Evolutionary conservation across 2,329 filamentous ascomycete species (phyloP), one percentile per base, ranked within the genome.

Genomic region (Botryotinia globosa): DNA sequence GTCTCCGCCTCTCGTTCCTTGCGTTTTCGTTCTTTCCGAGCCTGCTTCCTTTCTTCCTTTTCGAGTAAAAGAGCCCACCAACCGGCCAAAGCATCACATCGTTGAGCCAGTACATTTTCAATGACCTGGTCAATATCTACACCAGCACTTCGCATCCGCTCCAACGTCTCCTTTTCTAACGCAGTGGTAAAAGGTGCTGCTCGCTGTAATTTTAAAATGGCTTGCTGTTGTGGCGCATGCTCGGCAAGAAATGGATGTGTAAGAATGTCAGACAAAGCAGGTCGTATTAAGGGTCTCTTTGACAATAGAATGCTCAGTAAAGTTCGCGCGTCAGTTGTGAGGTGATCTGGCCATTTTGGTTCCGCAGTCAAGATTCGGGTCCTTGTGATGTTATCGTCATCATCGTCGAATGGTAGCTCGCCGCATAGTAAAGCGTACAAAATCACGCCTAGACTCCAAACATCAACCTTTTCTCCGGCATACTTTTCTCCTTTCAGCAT

Each of bases 401-500:
- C 96, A 76, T 98, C 96, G 82, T 99, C 96, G 78, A 97, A 99
- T 0, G 96, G 96, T 58, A 99, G 85, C 82, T 96, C 93, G 72
- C 93, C 93, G 75, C 91, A 93, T 39, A 97, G 84, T 73, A 97
- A 84, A 66, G 93, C 93, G 79, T 94, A 96, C 1, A 96, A 85
- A 74, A 97, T 96, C 72, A 97, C 91, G 20, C 93, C 93, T 76
- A 97, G 81, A 79, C 93, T 96, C 93, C 93, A 99, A 7, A 99
- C 94, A 80, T 99, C 96, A 66, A 99, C 95, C 84, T 98, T 98
- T 84, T 98, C 94, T 39, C 94, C 95, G 0, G 94, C 96, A 81
- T 99, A 99, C 82, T 97, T 98, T 82, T 99, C 96, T 56, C 94
- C 96, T 82, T 96, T 97, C 58, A 99, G 87, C 96, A 99, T 99